phyloP scores from a whole-genome alignment of 2,329 filamentous ascomycete species.

The Didymella lethalis region DNA sequence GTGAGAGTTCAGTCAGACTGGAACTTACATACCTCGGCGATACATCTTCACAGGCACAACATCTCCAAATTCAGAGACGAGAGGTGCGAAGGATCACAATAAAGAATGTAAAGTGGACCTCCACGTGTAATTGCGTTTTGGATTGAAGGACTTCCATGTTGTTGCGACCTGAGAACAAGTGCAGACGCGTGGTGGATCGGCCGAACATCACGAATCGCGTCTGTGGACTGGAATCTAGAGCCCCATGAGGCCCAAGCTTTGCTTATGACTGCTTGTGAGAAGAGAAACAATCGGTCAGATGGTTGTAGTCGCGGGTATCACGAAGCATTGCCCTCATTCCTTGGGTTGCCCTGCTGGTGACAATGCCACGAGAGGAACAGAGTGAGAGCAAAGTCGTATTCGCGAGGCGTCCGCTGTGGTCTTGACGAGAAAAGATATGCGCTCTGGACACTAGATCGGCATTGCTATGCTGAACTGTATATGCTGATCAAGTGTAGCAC shows the following conservation, averaged over 20 bases:
- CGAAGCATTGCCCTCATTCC: not conserved
- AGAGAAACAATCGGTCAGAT: not conserved
- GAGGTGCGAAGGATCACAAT: not conserved
- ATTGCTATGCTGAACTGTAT: not conserved
- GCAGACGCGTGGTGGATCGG: conserved; percentile 9
- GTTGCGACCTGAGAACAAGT: not conserved
- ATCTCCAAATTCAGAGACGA: not conserved
- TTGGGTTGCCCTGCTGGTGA: not conserved
- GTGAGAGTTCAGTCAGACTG: not conserved
- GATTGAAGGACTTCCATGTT: not conserved
- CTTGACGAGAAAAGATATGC: not conserved
- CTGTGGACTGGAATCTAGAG: conserved; percentile 1
- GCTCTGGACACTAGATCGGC: not conserved
- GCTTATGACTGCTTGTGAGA: not conserved
- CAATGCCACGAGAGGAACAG: not conserved
- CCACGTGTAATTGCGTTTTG: not conserved
- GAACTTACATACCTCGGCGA: too few relatives aligned
- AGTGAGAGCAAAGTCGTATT: not conserved
- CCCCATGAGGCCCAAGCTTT: not conserved
- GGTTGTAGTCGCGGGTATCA: not conserved
- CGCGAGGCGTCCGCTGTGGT: not conserved
- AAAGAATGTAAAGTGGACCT: conserved; percentile 1
- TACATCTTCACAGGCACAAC: not conserved
- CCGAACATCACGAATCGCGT: not conserved
- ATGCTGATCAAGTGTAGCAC: not conserved